Evolutionary conservation across 2,329 filamentous ascomycete genomes (phyloP), one percentile per base, ranked within the genome.

Genomic region (Colletotrichum sansevieriae): DNA sequence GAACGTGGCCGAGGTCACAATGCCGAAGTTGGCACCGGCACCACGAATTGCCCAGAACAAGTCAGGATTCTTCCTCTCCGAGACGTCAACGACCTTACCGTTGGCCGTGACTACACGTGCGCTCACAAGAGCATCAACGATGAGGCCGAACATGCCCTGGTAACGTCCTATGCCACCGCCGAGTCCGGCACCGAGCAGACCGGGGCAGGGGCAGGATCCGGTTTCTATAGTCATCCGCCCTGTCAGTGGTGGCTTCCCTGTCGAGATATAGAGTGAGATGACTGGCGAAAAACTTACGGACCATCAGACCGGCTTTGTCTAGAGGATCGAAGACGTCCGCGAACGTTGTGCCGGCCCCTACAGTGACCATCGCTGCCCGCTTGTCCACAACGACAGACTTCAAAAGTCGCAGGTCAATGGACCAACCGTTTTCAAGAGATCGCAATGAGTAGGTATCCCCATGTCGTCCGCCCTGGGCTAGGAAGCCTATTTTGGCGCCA

Each of bases 141-240:
- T 13, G 41, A 43, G 41, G 72, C 13, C 90, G 79, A 0, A 89
- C 90, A 62, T 87, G 79, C 41, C 79, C 11, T 43, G 41, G 11
- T 43, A 43, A 6, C 41, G 41, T 43, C 41, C 41, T 43, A 43
- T 13, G 11, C 41, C 41, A 13, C 6, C 41, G 41, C 41, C 41
- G 6, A 43, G 41, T 13, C 41, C 41, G 41, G 41, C 41, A 43
- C 41, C 41, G 4, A 43, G 41, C 41, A 43, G 5, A 43, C 41
- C 41, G 11, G 41, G 41, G 15, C 41, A 43, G 41, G 41, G 11
- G 5, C 41, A 6, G 41, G 41, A 43, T 6, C 41, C 41, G 11
- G 41, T 43, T 43, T 43, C 41, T 43, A n/a, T n/a, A n/a, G n/a
- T n/a, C n/a, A n/a, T n/a, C n/a, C n/a, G n/a, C n/a, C n/a, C n/a